Percentiles rank a stretch among this genome's conserved stretches.
Conservation (phyloP, 345 rosid genomes). For the Eucalyptus sp. region DNA sequence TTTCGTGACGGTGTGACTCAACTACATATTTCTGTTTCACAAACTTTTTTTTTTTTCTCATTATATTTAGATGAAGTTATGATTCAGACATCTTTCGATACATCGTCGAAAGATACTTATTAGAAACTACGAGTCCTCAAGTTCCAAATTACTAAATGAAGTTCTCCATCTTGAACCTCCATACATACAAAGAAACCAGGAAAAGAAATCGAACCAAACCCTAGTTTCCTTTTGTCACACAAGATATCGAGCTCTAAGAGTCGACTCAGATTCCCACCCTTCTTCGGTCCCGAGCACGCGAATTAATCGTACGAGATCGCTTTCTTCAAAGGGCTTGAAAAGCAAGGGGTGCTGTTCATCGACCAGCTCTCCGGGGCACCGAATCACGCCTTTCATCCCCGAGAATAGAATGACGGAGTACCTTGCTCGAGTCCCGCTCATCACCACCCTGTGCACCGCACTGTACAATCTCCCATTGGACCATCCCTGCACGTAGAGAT, state of each 20-base stretch:
- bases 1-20: neutral
- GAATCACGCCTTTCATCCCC: neutral
- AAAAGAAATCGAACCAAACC: neutral
- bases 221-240: neutral
- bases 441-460: neutral
- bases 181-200: neutral
- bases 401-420: constrained; percentile 6
- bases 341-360: constrained; percentile 16
- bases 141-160: neutral
- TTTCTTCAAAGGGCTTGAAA: constrained; percentile 18
- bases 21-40: accelerated
- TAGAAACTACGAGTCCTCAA: neutral
- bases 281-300: neutral
- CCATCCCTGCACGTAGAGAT: neutral
- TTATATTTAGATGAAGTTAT: neutral
- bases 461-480: neutral
- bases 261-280: neutral
- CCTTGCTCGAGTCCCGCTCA: neutral
- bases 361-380: constrained; percentile 6
- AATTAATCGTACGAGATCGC: neutral
- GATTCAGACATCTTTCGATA: neutral
- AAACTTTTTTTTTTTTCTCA: neutral
- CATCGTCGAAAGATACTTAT: neutral
- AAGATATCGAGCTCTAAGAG: constrained; percentile 1
- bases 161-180: neutral